These are phyloP conservation scores for Artemisia tridentata DNA, from an alignment of 129 eudicot species.

Conservation along the genomic window DNA sequence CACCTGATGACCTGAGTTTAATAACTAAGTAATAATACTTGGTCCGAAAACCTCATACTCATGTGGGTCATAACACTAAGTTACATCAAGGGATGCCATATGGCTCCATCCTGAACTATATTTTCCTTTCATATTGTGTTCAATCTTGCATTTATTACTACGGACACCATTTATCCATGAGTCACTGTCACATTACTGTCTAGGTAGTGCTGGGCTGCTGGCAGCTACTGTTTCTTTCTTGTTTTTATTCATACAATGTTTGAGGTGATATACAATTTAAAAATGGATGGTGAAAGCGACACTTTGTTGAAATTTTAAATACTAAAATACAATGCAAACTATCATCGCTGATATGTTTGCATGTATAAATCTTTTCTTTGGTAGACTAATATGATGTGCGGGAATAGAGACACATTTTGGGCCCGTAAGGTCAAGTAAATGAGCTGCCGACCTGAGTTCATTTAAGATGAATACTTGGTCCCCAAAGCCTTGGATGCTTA, in stretches of 20 bases:
- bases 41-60: neutral
- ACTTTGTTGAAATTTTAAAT: neutral
- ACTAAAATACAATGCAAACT: neutral
- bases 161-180: constrained; percentile 11
- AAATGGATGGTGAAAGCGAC: constrained; percentile 9
- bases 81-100: constrained; percentile 7
- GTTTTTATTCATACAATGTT: neutral
- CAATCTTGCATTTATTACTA: constrained; percentile 6
- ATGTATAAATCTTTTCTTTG: too few relatives aligned
- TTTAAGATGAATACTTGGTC: too few relatives aligned
- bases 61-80: constrained; percentile 21
- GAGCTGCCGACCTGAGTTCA: too few relatives aligned
- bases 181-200: constrained; percentile 8
- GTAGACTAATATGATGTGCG: too few relatives aligned
- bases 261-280: neutral
- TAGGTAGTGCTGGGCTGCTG: neutral
- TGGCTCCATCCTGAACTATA: constrained; percentile 6
- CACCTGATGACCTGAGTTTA: neutral
- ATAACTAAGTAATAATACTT: neutral
- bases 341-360: neutral
- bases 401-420: too few relatives aligned
- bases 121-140: neutral
- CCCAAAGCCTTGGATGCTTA: too few relatives aligned
- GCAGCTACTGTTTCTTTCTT: neutral
- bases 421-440: too few relatives aligned